Evolutionary conservation across 768 basidiomycete genomes (phyloP).

Genomic region (Fomitopsis serialis): DNA sequence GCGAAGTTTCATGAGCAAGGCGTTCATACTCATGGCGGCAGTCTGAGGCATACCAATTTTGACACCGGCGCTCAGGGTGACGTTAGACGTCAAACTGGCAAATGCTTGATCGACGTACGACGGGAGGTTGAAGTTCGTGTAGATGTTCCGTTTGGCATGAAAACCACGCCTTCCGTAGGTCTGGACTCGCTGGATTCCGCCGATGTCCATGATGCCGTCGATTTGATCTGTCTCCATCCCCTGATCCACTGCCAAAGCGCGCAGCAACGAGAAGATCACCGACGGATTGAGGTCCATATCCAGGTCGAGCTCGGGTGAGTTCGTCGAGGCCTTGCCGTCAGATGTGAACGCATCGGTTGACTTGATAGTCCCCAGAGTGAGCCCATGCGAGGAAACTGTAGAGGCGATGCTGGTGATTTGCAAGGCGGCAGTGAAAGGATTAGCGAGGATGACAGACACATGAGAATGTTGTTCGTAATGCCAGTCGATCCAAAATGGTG

Average conservation of each 20-base stretch:
- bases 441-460: constrained; percentile 54
- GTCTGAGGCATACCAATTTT: constrained; percentile 42
- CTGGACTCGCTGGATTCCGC: constrained; percentile 56
- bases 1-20: background rate
- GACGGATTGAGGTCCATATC: constrained; percentile 66
- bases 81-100: constrained; percentile 55
- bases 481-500: constrained; percentile 60
- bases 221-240: constrained; percentile 54
- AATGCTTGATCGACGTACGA: constrained; percentile 63
- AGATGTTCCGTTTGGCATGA: background rate
- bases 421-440: constrained; percentile 63
- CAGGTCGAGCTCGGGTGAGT: constrained; percentile 53
- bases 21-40: background rate
- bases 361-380: constrained; percentile 57
- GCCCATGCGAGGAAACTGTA: constrained; percentile 55
- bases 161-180: constrained; percentile 7
- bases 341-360: constrained; percentile 45
- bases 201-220: constrained; percentile 60
- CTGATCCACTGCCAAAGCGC: constrained; percentile 60
- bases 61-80: constrained; percentile 48
- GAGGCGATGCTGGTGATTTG: constrained; percentile 54
- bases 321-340: constrained; percentile 46
- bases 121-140: constrained; percentile 57
- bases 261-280: constrained; percentile 65
- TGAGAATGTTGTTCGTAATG: constrained; percentile 56